Evolutionary conservation across 768 basidiomycete genomes (phyloP).

Genomic region (Lactifluus volemus): DNA sequence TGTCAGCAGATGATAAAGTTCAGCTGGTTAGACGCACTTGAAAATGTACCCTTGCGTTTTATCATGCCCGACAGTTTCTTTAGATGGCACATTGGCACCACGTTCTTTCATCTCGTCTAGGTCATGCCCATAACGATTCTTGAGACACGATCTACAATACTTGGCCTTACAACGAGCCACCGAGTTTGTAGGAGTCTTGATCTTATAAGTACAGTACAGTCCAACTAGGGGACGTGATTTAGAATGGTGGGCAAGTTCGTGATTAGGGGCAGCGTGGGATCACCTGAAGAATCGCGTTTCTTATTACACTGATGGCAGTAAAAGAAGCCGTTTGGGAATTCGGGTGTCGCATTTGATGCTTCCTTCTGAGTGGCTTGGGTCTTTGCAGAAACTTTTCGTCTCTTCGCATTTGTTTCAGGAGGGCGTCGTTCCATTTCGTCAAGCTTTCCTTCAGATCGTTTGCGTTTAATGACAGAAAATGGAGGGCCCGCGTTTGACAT

Average conservation of each 20-base stretch:
- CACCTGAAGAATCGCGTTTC: conserved; percentile 48
- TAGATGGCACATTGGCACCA: conserved; percentile 3
- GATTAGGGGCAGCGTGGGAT: conserved; percentile 15
- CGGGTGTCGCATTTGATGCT: conserved; percentile 20
- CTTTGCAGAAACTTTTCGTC: conserved; percentile 26
- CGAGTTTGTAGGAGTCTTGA: conserved; percentile 20
- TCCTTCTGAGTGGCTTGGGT: conserved; percentile 7
- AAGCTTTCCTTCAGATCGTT: conserved; percentile 17
- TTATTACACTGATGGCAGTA: conserved; percentile 69
- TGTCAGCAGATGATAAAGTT: conserved; percentile 14
- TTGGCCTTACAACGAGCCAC: conserved; percentile 44
- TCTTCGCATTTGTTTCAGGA: conserved; percentile 33
- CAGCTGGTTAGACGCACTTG: conserved; percentile 32
- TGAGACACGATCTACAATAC: conserved; percentile 59
- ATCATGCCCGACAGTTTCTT: conserved; percentile 26
- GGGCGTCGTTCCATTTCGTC: not conserved
- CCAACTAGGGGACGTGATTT: conserved; percentile 22
- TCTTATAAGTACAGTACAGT: conserved; percentile 32
- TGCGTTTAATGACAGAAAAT: conserved; percentile 22
- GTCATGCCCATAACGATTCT: conserved; percentile 56
- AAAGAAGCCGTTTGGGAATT: conserved; percentile 33
- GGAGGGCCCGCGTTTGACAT: conserved; percentile 5
- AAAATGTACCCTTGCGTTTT: conserved; percentile 36
- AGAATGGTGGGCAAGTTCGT: not conserved
- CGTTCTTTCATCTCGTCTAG: conserved; percentile 32